Conservation (phyloP, 768 basidiomycete species). For the Russula sp. region DNA sequence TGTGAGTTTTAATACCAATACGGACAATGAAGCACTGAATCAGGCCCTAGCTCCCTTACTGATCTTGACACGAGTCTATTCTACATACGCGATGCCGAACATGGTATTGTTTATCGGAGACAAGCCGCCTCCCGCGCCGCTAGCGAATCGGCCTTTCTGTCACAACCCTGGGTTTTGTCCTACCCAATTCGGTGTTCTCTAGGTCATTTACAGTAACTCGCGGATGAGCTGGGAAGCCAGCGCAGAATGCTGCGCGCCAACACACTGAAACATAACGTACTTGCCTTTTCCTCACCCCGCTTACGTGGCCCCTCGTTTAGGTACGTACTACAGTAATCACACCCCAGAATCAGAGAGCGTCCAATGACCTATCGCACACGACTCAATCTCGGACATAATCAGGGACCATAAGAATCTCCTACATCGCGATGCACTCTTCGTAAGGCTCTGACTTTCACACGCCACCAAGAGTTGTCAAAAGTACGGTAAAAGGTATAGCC, state of each 20-base stretch:
- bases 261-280: neutral
- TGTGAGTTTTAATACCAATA: neutral
- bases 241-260: neutral
- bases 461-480: neutral
- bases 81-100: neutral
- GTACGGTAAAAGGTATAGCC: neutral
- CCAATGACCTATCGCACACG: neutral
- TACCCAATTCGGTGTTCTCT: neutral
- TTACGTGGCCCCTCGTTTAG: neutral
- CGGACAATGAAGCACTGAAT: neutral
- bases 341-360: neutral
- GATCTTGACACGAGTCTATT: neutral
- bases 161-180: neutral
- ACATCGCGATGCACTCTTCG: neutral
- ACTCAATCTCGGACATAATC: neutral
- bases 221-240: neutral
- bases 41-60: neutral
- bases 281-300: neutral
- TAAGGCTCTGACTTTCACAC: neutral
- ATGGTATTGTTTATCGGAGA: neutral
- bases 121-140: neutral
- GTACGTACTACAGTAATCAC: neutral
- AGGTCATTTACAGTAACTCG: neutral
- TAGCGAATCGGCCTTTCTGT: neutral
- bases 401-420: neutral